Percentiles rank a stretch among this genome's conserved stretches.
Conservation (phyloP, 805 yeast species). For the Saturnispora quitensis region DNA sequence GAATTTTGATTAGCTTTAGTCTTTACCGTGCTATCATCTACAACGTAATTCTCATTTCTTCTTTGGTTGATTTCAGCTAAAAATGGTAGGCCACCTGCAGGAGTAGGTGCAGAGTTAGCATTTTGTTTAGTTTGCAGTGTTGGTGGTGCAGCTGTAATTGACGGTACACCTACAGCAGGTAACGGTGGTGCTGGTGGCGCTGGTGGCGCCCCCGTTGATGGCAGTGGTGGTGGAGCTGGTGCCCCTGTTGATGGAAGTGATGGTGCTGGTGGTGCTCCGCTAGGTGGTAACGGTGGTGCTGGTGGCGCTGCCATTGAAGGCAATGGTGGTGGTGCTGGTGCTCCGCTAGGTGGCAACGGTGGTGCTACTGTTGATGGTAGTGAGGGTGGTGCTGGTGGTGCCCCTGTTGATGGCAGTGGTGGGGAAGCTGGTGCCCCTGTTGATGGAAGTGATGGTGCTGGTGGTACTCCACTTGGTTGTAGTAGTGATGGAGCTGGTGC, state of each 20-base stretch:
- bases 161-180: conserved; percentile 15
- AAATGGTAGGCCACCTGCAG: conserved; percentile 43
- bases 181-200: conserved; percentile 14
- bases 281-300: conserved; percentile 13
- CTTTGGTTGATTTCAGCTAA: conserved; percentile 49
- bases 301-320: too few relatives aligned
- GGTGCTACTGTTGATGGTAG: too few relatives aligned
- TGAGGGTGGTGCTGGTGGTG: too few relatives aligned
- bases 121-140: conserved; percentile 9
- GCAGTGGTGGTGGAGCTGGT: neutral
- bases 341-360: conserved; percentile 8
- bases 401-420: too few relatives aligned
- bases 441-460: conserved; percentile 16
- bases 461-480: too few relatives aligned
- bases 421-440: neutral
- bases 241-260: conserved; percentile 14
- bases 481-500: too few relatives aligned
- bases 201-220: conserved; percentile 6
- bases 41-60: conserved; percentile 41
- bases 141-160: conserved; percentile 18
- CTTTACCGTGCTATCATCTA: conserved; percentile 29
- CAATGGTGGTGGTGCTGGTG: too few relatives aligned
- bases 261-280: conserved; percentile 15
- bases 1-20: conserved; percentile 15
- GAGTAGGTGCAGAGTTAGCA: conserved; percentile 12